Evolutionary conservation across 106 monocot genomes (phyloP), one percentile per base, ranked within the genome.

Genomic region (Dendrobium officinale): DNA sequence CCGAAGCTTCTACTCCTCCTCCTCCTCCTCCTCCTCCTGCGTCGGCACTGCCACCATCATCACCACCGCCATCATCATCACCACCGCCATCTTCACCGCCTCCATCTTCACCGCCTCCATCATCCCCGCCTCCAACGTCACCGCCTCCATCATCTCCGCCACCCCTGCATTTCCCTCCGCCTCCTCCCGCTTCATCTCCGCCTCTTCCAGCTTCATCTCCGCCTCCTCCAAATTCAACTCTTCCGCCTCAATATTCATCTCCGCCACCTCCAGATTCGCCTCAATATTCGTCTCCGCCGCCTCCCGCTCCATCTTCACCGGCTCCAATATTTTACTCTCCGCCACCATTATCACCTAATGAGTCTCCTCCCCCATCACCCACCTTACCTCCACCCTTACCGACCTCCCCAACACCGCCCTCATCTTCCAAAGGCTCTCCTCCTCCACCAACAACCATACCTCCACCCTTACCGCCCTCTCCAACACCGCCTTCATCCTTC

Each of bases 71-170:
- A 11, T 68, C 80, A 0, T 18, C 27, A 2, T 77, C 84, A 4
- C 58, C 78, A 10, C 37, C 73, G 1, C 10, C 47, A n/a, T 24
- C 75, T 4, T 43, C 79, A 6, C 59, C 74, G 4, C 49, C 75
- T 2, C 42, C 76, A 5, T 6, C 77, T 17, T 43, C 45, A 0
- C 45, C 78, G n/a, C 26, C 67, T 7, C 15, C 45, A 19, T 33
- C 70, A 9, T 68, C 78, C 9, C 72, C 72, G 10, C 33, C 37
- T 0, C 29, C 72, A n/a, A 26, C 48, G 1, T 8, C 77, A 33
- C 80, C 85, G 13, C 76, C 66, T 33, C 56, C 79, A 2, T 17
- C 83, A 3, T 31, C 58, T 4, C n/a, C 55, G 18, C 19, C 77
- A 2, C 42, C 81, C 11, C 67, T 49, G 48, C 6, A 77, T 1